Evolutionary conservation across 768 basidiomycete species (phyloP), one percentile per base, ranked within the genome.

Genomic region (Termitomyces sp.): DNA sequence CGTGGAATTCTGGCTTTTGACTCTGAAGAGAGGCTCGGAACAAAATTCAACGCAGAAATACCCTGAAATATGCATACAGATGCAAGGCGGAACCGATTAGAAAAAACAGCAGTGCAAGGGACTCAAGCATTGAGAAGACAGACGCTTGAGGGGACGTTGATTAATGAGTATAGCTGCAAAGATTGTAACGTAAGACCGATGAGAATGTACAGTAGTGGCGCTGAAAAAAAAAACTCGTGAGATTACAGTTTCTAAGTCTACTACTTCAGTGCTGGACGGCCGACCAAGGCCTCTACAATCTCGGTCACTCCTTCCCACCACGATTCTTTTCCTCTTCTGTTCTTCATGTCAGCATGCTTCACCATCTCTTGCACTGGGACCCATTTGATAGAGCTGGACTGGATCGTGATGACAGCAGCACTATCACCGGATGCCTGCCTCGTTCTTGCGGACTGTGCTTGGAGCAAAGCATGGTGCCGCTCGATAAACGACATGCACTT

Each of bases 401-500:
- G 91, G 62, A 98, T 91, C 27, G 91, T 95, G 65, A 99, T 97
- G 56, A 95, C 87, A 8, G 93, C 91, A 2, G 93, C 95, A 18
- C 84, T 82, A 62, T 91, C 88, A 0, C 73, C 77, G 0, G 75
- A 69, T 9, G 87, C 88, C 27, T 79, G 76, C 62, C 83, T 80
- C 45, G 75, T 66, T 64, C 85, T 85, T 2, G 73, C 72, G 0
- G 79, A 76, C 62, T 87, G 81, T 42, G 73, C 70, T 41, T 71
- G 66, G 22, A 92, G 70, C 27, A 70, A 67, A 20, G 77, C 76
- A 69, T 92, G 89, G 62, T 96, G 87, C 55, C 83, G 70, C 74
- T 98, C 97, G 59, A 98, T 80, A 83, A 97, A 98, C 36, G 85
- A 77, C 92, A 99, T 95, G 76, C 93, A 96, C 65, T 92, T 88